These are phyloP conservation scores for Cicer chorassanicum DNA, from an alignment of 306 rosid genomes.

Conservation along the genomic window DNA sequence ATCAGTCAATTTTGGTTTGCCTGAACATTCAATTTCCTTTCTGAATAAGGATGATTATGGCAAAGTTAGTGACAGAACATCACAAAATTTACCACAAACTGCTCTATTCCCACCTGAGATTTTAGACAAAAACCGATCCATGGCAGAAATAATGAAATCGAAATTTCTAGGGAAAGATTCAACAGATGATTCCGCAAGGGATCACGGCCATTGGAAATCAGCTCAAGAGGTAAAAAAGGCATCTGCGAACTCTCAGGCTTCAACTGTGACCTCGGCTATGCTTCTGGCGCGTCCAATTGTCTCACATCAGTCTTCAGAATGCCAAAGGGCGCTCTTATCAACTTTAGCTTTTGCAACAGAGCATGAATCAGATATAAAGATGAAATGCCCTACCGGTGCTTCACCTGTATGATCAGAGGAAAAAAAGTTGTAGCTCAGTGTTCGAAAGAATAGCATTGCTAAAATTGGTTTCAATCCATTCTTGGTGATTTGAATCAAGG, in stretches of 20 bases:
- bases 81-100: constrained; percentile 41
- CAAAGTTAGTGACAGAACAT: constrained; percentile 43
- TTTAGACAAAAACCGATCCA: constrained; percentile 43
- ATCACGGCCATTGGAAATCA: constrained; percentile 39
- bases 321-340: constrained; percentile 64
- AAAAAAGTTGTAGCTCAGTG: constrained; percentile 37
- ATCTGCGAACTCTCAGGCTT: constrained; percentile 45
- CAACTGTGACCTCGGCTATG: constrained; percentile 44
- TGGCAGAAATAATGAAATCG: constrained; percentile 45
- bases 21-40: constrained; percentile 29
- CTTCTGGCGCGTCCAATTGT: constrained; percentile 48
- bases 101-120: constrained; percentile 42
- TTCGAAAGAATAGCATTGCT: constrained; percentile 36
- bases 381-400: constrained; percentile 41
- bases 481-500: constrained; percentile 29
- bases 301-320: constrained; percentile 51
- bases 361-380: constrained; percentile 57
- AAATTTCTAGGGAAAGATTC: constrained; percentile 49
- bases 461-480: constrained; percentile 6
- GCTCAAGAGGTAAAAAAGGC: constrained; percentile 42
- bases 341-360: constrained; percentile 79
- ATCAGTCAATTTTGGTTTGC: constrained; percentile 37
- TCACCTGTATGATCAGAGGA: constrained; percentile 14
- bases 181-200: constrained; percentile 34
- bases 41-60: constrained; percentile 31